Conservation (phyloP, 177 flowering plant species). For the Vitis hybrid region DNA sequence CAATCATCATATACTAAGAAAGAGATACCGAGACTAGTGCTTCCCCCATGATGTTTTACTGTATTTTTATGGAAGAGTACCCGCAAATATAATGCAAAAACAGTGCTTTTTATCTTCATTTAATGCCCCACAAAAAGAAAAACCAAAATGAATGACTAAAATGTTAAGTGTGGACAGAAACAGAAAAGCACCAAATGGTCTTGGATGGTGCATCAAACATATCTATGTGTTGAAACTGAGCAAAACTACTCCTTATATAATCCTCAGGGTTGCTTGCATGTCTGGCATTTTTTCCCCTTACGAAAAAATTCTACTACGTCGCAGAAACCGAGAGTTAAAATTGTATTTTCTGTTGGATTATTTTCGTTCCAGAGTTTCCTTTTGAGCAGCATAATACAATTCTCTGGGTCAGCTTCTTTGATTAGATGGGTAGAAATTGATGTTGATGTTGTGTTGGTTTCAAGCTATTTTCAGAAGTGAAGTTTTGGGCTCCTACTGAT, state of each 20-base stretch:
- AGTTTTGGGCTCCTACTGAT: no score
- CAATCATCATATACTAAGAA: background rate
- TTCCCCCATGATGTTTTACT: background rate
- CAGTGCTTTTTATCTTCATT: background rate
- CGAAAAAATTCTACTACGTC: no score
- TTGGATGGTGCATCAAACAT: background rate
- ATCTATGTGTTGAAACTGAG: background rate
- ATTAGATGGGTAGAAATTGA: no score
- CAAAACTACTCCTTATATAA: background rate
- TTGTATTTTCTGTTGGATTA: no score
- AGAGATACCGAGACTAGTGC: background rate
- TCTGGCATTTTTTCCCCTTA: no score
- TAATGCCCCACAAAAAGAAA: slow-evolving; percentile 3
- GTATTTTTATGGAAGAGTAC: no score
- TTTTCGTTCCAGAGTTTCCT: no score
- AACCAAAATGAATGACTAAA: background rate
- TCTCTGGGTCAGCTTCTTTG: no score
- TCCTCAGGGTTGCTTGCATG: background rate
- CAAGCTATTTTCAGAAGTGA: no score
- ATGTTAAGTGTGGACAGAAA: background rate
- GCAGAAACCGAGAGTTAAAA: no score
- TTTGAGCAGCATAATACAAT: no score
- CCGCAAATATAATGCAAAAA: background rate
- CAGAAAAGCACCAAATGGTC: background rate
- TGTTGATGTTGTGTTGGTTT: no score